These are phyloP conservation scores for Brassica juncea DNA, from an alignment of 345 rosid genomes.

Conservation along the genomic window DNA sequence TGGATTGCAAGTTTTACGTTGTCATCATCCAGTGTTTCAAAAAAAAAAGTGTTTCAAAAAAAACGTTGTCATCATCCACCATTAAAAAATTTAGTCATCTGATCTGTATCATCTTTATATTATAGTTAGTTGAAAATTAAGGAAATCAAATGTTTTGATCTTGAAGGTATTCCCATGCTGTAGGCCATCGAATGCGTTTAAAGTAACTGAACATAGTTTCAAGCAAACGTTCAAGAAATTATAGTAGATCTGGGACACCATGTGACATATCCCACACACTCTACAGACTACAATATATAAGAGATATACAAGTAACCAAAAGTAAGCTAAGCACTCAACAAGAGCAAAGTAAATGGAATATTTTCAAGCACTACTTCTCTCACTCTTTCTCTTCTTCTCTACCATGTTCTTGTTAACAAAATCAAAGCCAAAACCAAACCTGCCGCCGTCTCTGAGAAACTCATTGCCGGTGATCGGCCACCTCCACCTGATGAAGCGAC, in stretches of 20 bases:
- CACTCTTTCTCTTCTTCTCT: neutral
- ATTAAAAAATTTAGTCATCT: neutral
- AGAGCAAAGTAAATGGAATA: conserved; percentile 11
- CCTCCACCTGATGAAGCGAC: conserved; percentile 49
- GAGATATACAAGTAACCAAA: neutral
- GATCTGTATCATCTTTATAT: neutral
- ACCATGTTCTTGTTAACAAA: neutral
- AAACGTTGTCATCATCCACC: neutral
- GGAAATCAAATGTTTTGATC: neutral
- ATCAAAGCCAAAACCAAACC: conserved; percentile 22
- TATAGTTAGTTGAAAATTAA: neutral
- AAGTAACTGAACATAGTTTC: neutral
- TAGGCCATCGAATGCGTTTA: neutral
- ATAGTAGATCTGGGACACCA: neutral
- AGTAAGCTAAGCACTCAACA: neutral
- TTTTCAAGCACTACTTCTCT: neutral
- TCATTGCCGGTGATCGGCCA: conserved; percentile 57
- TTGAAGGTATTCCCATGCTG: neutral
- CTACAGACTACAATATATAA: neutral
- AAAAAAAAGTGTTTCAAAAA: too few species aligned
- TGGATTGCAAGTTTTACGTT: neutral
- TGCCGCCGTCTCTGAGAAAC: conserved; percentile 47
- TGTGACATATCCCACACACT: conserved; percentile 14
- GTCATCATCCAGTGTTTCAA: neutral
- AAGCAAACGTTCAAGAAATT: neutral